These are phyloP conservation scores for Boeremia exigua DNA, from an alignment of 2,329 filamentous ascomycete genomes.

Conservation along the genomic window DNA sequence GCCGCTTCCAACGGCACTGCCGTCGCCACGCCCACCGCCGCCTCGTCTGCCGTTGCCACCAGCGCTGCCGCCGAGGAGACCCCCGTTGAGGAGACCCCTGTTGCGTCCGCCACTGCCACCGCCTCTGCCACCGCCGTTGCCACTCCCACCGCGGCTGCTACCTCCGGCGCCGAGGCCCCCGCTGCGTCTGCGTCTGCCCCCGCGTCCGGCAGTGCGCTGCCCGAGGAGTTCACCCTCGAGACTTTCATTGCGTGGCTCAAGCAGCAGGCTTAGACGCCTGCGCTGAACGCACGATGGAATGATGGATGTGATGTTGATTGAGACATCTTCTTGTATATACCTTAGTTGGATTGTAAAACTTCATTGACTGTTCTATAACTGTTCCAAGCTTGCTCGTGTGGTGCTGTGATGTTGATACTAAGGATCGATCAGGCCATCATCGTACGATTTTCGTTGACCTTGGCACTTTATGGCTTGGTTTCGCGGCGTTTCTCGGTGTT, in stretches of 20 bases:
- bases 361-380: slow-evolving; percentile 1
- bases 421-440: background rate
- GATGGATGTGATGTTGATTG: background rate
- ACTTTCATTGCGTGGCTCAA: slow-evolving; percentile 35
- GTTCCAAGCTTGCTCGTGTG: background rate
- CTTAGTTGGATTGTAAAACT: slow-evolving; percentile 1
- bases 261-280: slow-evolving; percentile 19
- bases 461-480: too few species aligned
- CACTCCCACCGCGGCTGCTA: slow-evolving; percentile 17
- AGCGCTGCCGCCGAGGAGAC: slow-evolving; percentile 4
- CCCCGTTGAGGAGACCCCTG: slow-evolving; percentile 4
- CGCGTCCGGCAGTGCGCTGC: slow-evolving; percentile 26
- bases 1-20: slow-evolving; percentile 19
- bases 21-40: slow-evolving; percentile 3
- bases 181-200: slow-evolving; percentile 9
- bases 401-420: background rate
- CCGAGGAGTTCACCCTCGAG: slow-evolving; percentile 32
- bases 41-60: slow-evolving; percentile 11
- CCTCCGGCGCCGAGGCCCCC: slow-evolving; percentile 21
- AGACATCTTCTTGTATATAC: slow-evolving; percentile 16
- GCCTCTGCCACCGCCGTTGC: slow-evolving; percentile 17
- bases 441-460: background rate
- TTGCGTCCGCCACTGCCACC: slow-evolving; percentile 19
- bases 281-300: background rate
- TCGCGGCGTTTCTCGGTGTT: too few species aligned